These are phyloP conservation scores for Xylariaceae sp. DNA, from an alignment of 2,329 filamentous ascomycete species.

Conservation along the genomic window DNA sequence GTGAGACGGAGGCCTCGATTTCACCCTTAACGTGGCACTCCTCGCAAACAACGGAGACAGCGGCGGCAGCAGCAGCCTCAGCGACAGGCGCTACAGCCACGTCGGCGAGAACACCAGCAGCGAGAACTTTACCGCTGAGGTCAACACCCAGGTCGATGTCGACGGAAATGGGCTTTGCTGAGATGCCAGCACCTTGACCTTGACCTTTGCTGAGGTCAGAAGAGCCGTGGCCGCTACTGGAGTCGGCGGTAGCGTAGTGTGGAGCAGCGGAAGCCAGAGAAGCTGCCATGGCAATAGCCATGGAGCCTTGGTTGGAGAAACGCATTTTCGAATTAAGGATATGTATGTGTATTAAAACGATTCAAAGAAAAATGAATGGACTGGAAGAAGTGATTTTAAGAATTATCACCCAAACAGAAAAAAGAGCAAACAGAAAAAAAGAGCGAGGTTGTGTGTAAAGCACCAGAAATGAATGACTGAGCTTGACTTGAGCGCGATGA, in stretches of 20 bases:
- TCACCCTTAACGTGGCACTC: conserved; percentile 47
- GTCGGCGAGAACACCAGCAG: conserved; percentile 25
- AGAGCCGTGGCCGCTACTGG: not conserved
- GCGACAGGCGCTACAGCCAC: conserved; percentile 38
- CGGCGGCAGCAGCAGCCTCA: conserved; percentile 23
- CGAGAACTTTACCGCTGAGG: conserved; percentile 25
- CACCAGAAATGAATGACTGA: conserved; percentile 26
- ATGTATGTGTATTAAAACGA: conserved; percentile 1
- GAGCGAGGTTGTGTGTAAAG: conserved; percentile 24
- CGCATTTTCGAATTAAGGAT: conserved; percentile 23
- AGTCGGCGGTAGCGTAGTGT: conserved; percentile 4
- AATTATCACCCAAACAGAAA: conserved; percentile 19
- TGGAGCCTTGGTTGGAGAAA: conserved; percentile 29
- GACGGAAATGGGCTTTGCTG: conserved; percentile 22
- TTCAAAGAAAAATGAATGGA: conserved; percentile 29
- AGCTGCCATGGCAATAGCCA: conserved; percentile 28
- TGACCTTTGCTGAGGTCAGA: conserved; percentile 15
- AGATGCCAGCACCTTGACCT: conserved; percentile 14
- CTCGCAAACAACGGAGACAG: conserved; percentile 37
- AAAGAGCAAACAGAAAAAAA: conserved; percentile 17
- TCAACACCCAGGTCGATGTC: conserved; percentile 24
- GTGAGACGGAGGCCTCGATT: conserved; percentile 40
- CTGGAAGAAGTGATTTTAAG: conserved; percentile 22
- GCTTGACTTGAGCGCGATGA: conserved; percentile 25
- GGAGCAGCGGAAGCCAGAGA: conserved; percentile 26